Evolutionary conservation across 2,329 filamentous ascomycete genomes (phyloP), one percentile per base, ranked within the genome.

Genomic region (Pseudopithomyces maydicus): DNA sequence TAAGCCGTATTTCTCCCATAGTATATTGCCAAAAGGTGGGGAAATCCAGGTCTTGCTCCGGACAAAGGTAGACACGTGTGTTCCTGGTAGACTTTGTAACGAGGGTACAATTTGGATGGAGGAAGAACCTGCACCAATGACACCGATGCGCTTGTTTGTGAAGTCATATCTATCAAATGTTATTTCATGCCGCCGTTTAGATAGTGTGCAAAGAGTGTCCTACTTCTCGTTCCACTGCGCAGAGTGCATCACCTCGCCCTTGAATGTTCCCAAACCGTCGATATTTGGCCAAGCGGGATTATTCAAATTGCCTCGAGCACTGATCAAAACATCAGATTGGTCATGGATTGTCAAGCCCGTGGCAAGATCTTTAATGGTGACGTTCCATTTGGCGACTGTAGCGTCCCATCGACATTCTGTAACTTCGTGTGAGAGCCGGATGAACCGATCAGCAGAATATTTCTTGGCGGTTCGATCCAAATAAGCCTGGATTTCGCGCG

Each of bases 61-160:
- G 14, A 68, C 68, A 54, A 74, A 76, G n/a, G 65, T 68, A 17
- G 61, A 63, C 7, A 74, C 57, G 12, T 73, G 65, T 0, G 72
- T 72, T 6, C 67, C 69, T 5, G 68, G 47, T 14, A 76, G 39
- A 7, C 67, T 68, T 63, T 76, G 79, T 2, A 80, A 70, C 2
- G 70, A 70, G 2, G 73, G 70, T 2, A 79, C 73, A 19, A 78
- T 78, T 47, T 78, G 76, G 17, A 79, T 79, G 0, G 77, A 75
- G 14, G 73, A 75, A 33, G 71, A 67, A 17, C 74, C 72, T 8
- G 69, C 68, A 5, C 73, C 73, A 23, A 76, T 74, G 2, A 76
- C 70, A 3, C 66, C 73, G 20, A 76, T 60, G n/a, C 68, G 63
- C 52, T 76, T 76, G 44, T 69, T 63, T 3, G 59, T 58, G 46